Conservation (phyloP, 1,139 yeast genomes). For the Diutina siamensis region DNA sequence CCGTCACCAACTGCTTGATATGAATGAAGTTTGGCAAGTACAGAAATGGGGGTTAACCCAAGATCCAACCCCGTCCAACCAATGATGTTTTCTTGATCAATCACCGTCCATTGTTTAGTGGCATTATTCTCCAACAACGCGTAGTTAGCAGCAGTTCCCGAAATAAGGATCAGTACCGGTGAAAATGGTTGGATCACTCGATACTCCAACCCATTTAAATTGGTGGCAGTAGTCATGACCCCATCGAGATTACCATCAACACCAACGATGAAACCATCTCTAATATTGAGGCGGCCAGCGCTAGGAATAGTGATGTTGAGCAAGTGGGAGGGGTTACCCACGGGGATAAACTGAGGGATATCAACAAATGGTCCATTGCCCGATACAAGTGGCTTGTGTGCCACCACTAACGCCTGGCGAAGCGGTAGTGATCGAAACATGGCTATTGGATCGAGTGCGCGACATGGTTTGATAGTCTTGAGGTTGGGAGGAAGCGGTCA, state of each 20-base stretch:
- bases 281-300: conserved; percentile 21
- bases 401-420: neutral
- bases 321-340: conserved; percentile 21
- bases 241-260: conserved; percentile 21
- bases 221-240: conserved; percentile 3
- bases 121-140: neutral
- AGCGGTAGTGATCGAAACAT: neutral
- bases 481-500: neutral
- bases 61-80: neutral
- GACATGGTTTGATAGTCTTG: too few species aligned
- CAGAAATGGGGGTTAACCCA: neutral
- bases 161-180: neutral
- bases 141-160: conserved; percentile 1
- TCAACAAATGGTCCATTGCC: conserved; percentile 28
- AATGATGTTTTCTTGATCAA: neutral
- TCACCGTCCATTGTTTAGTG: neutral
- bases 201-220: neutral
- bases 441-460: too few species aligned
- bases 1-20: neutral
- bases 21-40: neutral
- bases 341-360: conserved; percentile 16
- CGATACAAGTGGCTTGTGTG: conserved; percentile 4
- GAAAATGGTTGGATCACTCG: neutral
- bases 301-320: conserved; percentile 26
- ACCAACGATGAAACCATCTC: conserved; percentile 23